Base-by-base conservation (phyloP, 768 basidiomycete genomes). In the Suillus decipiens region DNA sequence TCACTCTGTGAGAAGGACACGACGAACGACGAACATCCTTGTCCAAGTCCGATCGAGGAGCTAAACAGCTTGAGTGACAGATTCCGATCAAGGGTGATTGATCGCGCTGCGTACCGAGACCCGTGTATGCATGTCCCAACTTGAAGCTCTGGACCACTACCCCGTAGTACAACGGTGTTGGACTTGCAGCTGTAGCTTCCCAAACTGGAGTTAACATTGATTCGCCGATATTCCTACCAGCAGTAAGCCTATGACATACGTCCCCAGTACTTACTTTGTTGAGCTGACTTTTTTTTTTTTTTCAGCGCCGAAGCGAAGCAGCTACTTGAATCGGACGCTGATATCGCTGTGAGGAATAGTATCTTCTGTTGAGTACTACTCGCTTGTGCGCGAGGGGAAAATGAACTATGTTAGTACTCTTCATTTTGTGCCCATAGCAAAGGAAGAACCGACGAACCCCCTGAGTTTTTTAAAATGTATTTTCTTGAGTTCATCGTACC, bases 371-470 rank as follows among this genome's bases (percentile, higher is more conserved):
- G 77, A 77, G 63, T 71, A 69, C 59, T 73, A 68, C 56, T 69
- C 73, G 42, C 75, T 70, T 24, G 72, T 75, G 17, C 69, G 72
- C 33, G 75, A 72, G 60, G 75, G 75, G 19, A 76, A 74, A 69
- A 71, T 73, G 42, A 69, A 67, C 66, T 72, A 71, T 61, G 22
- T 59, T 24, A 59, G 57, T n/a, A 59, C 57, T 41, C 14, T 59
- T 28, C 22, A n/a, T 34, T 59, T 47, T 15, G 33, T 4, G 41
- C 7, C 39, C 11, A 36, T 59, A 14, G 50, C 57, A 14, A 41
- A 41, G 11, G 37, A 59, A 59, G 37, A 31, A 34, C 57, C 57
- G 14, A 59, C 22, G 39, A 28, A 17, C 6, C 39, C 22, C 24
- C 11, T 17, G 39, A 59, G 3, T 59, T 59, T 33, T 59, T 59